phyloP scores from a whole-genome alignment of 2,329 filamentous ascomycete genomes.

The Calonectria pauciramosa region DNA sequence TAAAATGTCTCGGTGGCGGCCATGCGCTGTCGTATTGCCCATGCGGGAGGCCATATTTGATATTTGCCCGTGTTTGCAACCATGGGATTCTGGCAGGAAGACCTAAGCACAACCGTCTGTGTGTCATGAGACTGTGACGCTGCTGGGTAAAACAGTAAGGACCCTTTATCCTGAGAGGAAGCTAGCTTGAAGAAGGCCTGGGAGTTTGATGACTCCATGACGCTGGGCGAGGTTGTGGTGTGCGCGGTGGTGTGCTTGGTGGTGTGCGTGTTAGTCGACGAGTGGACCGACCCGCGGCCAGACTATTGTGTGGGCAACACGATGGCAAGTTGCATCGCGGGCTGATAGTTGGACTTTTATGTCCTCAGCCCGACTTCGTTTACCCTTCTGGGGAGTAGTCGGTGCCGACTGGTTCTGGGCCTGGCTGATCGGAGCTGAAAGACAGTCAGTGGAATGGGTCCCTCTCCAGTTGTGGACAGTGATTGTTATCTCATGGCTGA shows the following conservation, averaged over 20 bases:
- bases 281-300: neutral
- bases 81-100: neutral
- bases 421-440: neutral
- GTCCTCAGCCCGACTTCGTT: neutral
- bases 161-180: neutral
- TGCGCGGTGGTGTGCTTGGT: neutral
- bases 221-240: neutral
- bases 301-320: neutral
- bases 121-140: neutral
- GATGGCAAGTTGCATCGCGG: neutral
- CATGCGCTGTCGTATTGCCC: neutral
- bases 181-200: constrained; percentile 4
- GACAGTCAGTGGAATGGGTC: neutral
- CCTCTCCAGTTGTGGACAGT: neutral
- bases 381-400: neutral
- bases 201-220: neutral
- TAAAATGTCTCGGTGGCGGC: neutral
- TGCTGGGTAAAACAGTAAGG: neutral
- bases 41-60: constrained; percentile 6
- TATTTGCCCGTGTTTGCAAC: neutral
- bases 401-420: constrained; percentile 1
- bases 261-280: constrained; percentile 2
- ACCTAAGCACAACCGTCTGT: neutral
- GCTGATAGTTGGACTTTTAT: neutral
- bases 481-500: neutral